phyloP scores from a whole-genome alignment of 441 rosid genomes.

The Geranium incanum region DNA sequence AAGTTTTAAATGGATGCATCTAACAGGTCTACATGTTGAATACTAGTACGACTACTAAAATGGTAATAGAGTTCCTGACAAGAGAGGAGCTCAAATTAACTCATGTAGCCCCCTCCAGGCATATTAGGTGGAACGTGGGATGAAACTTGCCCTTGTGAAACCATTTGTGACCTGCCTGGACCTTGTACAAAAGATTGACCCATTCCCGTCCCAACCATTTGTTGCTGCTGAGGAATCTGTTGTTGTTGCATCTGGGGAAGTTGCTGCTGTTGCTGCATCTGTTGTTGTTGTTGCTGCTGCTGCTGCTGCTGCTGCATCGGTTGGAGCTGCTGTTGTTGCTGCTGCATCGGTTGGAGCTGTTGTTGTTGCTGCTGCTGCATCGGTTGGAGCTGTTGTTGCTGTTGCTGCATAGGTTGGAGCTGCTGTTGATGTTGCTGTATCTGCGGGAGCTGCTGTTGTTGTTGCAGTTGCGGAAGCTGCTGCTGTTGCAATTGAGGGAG shows the following conservation, averaged over 20 bases:
- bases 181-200: constrained; percentile 71
- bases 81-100: constrained; percentile 22
- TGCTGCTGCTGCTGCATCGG: constrained; percentile 15
- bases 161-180: constrained; percentile 49
- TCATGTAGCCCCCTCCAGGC: constrained; percentile 69
- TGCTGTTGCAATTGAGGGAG: constrained; percentile 22
- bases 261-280: constrained; percentile 14
- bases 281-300: constrained; percentile 11
- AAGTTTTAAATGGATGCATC: background rate
- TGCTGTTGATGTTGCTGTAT: constrained; percentile 18
- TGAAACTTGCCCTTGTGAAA: constrained; percentile 57
- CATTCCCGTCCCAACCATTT: constrained; percentile 73
- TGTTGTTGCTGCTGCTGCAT: constrained; percentile 23
- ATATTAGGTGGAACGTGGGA: constrained; percentile 63
- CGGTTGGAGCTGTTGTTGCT: constrained; percentile 25
- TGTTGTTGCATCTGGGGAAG: constrained; percentile 11
- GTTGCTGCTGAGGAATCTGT: constrained; percentile 48
- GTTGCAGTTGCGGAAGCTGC: constrained; percentile 7
- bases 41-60: background rate
- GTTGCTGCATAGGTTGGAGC: constrained; percentile 23
- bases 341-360: constrained; percentile 19
- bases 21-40: background rate
- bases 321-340: constrained; percentile 13
- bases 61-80: background rate
- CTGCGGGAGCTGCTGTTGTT: constrained; percentile 6